Percentiles rank a stretch among this genome's conserved stretches.
Evolutionary conservation across 2,329 filamentous ascomycete genomes (phyloP).

Genomic region (Didymella lethalis): DNA sequence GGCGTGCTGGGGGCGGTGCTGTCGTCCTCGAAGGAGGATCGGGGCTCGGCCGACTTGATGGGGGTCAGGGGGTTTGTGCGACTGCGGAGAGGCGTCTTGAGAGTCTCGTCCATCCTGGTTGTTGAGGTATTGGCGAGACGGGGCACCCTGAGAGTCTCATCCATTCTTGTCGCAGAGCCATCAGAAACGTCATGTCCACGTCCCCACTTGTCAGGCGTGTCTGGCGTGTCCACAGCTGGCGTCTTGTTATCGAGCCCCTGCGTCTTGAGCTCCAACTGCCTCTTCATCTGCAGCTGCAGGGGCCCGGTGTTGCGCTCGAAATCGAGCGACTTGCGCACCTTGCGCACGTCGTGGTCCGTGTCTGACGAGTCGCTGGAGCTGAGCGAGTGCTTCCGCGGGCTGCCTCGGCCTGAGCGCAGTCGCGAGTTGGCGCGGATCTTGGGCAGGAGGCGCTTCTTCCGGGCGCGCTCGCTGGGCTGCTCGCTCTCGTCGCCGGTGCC

Average conservation of each 20-base stretch:
- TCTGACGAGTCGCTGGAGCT: conserved; percentile 46
- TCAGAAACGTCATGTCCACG: conserved; percentile 32
- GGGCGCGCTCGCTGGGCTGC: conserved; percentile 47
- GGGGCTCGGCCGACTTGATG: conserved; percentile 41
- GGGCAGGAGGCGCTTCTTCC: conserved; percentile 45
- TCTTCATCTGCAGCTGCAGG: conserved; percentile 55
- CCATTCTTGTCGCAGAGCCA: too few species aligned
- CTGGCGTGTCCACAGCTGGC: conserved; percentile 52
- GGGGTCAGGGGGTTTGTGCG: conserved; percentile 26
- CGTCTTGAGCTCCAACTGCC: conserved; percentile 55
- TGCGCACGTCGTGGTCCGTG: conserved; percentile 58
- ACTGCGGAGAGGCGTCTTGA: conserved; percentile 34
- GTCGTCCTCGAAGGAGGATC: conserved; percentile 52
- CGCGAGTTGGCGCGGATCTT: conserved; percentile 45
- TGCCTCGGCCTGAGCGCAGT: conserved; percentile 24
- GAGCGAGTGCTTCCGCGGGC: conserved; percentile 26
- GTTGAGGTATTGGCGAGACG: conserved; percentile 31
- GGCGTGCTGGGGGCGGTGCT: conserved; percentile 52
- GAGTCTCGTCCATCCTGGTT: conserved; percentile 24
- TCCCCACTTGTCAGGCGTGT: conserved; percentile 54
- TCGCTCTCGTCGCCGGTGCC: conserved; percentile 50
- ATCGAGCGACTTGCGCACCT: conserved; percentile 59
- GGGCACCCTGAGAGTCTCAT: conserved; percentile 28
- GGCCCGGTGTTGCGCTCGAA: conserved; percentile 56
- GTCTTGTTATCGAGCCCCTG: conserved; percentile 45